These are phyloP conservation scores for Stygiomarasmius scandens DNA, from an alignment of 1,284 basidiomycete genomes.

Conservation along the genomic window DNA sequence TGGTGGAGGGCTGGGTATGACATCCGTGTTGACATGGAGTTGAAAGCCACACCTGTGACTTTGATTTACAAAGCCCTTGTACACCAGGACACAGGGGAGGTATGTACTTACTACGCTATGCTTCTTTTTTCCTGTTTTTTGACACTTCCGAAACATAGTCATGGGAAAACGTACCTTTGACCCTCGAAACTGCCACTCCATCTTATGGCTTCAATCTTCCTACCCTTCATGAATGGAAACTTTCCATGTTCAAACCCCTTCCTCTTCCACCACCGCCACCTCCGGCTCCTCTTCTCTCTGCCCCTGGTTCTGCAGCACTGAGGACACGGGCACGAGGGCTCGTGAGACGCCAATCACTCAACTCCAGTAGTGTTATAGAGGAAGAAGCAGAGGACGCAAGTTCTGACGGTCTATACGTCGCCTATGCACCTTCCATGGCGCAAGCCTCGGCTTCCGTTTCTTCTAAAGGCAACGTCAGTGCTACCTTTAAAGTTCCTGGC, in stretches of 20 bases:
- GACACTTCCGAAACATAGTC: conserved; percentile 2
- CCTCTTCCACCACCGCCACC: not conserved
- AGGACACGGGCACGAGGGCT: not conserved
- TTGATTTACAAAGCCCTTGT: conserved; percentile 2
- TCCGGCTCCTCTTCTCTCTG: not conserved
- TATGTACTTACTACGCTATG: not conserved
- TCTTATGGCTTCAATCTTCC: conserved; percentile 29
- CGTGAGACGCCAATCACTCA: too few species aligned
- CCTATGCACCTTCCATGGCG: conserved; percentile 3
- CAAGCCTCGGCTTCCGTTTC: conserved; percentile 11
- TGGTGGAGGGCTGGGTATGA: conserved; percentile 3
- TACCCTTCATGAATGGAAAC: conserved; percentile 25
- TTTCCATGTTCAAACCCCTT: conserved; percentile 20
- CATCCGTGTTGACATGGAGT: conserved; percentile 1
- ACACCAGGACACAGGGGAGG: not conserved
- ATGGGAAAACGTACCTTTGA: conserved; percentile 32
- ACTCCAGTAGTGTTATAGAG: not conserved
- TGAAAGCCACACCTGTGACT: not conserved
- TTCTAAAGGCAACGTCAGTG: conserved; percentile 29
- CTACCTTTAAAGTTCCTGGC: conserved; percentile 35
- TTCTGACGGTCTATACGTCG: conserved; percentile 1
- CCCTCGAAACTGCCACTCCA: conserved; percentile 33
- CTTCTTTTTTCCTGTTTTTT: not conserved
- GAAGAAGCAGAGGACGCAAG: conserved; percentile 1
- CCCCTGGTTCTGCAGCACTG: not conserved